Evolutionary conservation across 768 basidiomycete species (phyloP), one percentile per base, ranked within the genome.

Genomic region (Auriscalpium orientale): DNA sequence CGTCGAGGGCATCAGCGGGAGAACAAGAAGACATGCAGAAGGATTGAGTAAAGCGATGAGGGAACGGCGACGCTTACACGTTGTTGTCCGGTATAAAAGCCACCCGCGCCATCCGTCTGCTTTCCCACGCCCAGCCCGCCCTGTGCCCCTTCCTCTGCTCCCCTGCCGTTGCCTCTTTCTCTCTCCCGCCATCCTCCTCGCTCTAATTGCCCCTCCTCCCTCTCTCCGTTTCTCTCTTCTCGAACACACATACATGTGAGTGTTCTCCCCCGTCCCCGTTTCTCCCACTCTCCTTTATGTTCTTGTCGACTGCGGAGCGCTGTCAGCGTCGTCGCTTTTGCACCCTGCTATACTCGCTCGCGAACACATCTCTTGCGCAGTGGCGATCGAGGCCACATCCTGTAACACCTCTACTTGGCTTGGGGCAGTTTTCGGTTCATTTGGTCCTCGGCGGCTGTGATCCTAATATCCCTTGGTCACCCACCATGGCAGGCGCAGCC

Each of bases 61-160:
- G 58, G 54, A 58, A 21, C 43, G 46, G 45, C 36, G 49, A 55
- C 52, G 38, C 53, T 52, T 49, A 56, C 60, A 60, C 55, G 58
- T 62, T 51, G 58, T 34, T 36, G 51, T 28, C 48, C 56, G 55
- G 51, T 62, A 62, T 62, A 62, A 62, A 62, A 62, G 58, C 58
- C 54, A 52, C 55, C 49, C 44, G 58, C 46, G 55, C 53, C 51
- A 48, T 50, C 55, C 43, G 46, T 51, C 56, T 58, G 58, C 51
- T 56, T 67, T 67, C 66, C 59, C 66, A 67, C 66, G 64, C 64
- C 58, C 58, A 58, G 52, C 60, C 28, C 63, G 55, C 61, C 64
- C 60, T 60, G 51, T 53, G 51, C 58, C 65, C 60, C 56, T 58
- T 54, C 18, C 35, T 36, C 34, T 15, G 40, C 13, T 43, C 40